Conservation (phyloP, 768 basidiomycete species). For the Termitomyces sp. region DNA sequence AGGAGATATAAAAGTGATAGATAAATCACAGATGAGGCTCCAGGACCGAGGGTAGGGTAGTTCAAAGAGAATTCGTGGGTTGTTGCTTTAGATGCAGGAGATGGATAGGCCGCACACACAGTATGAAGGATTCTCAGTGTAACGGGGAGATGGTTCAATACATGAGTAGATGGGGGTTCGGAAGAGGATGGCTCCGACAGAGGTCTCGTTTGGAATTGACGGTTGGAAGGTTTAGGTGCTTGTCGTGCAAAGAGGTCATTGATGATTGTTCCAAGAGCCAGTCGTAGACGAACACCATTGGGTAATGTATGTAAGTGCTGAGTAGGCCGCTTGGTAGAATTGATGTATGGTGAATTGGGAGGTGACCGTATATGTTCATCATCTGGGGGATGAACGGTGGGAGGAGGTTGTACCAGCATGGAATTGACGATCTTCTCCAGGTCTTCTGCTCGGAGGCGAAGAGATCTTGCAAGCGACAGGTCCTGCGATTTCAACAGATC, state of each 20-base stretch:
- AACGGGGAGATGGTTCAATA: constrained; percentile 14
- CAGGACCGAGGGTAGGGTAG: constrained; percentile 2
- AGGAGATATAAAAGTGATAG: neutral
- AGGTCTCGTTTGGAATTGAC: constrained; percentile 22
- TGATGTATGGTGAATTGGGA: constrained; percentile 43
- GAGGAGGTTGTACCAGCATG: constrained; percentile 80
- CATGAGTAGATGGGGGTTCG: constrained; percentile 16
- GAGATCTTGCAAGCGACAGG: constrained; percentile 51
- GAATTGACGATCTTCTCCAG: constrained; percentile 77
- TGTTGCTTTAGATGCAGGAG: neutral
- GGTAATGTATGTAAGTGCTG: constrained; percentile 59
- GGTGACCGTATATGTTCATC: constrained; percentile 49
- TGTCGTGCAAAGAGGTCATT: constrained; percentile 80
- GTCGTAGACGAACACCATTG: constrained; percentile 73
- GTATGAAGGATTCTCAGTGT: constrained; percentile 18
- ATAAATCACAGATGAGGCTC: constrained; percentile 10
- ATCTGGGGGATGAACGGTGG: constrained; percentile 51
- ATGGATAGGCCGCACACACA: constrained; percentile 12
- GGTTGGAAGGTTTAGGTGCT: constrained; percentile 46
- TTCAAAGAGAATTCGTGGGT: constrained; percentile 20
- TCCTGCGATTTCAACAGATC: constrained; percentile 53
- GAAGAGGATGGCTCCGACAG: constrained; percentile 19
- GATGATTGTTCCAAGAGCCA: constrained; percentile 70
- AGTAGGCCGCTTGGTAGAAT: constrained; percentile 23
- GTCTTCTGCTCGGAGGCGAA: constrained; percentile 72